Base-by-base conservation (phyloP, 768 basidiomycete species). In the Hygrophorus pudorinus region DNA sequence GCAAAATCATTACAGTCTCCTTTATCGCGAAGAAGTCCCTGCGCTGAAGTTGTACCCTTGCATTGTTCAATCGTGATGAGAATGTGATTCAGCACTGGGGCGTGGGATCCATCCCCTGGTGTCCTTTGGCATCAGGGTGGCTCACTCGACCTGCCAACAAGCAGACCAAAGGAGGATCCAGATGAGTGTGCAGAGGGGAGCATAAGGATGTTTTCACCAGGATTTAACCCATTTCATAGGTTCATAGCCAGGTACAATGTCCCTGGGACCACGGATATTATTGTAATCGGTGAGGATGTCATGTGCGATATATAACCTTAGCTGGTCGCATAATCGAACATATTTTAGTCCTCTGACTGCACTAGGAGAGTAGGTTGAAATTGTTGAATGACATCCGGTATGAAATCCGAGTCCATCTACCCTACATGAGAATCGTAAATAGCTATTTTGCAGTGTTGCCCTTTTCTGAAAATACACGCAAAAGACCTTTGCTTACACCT, bases 401-500 rank as follows among this genome's bases (percentile, higher is more conserved):
- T n/a, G n/a, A n/a, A n/a, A n/a, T n/a, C 7, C 24, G 24, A 24
- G 24, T 24, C 24, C 24, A 24, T 3, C n/a, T n/a, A 7, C 7
- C 24, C 24, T 24, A 24, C 24, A 24, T 24, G 24, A 3, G 7
- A 24, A 24, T 24, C n/a, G n/a, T n/a, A n/a, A n/a, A n/a, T n/a
- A n/a, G n/a, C 24, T 24, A 24, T 24, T 41, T 27, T 16, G 18
- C 24, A 38, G 6, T 7, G 7, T 24, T 24, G 7, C 24, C 24
- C 24, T 36, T 47, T 47, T 52, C 44, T 42, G 49, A 36, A 17
- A 51, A 59, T 27, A 56, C 32, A 3, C 51, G 51, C 14, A 59
- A 53, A 44, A 84, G 68, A 13, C 87, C 85, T 56, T 81, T 86
- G 21, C 76, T 79, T 33, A 80, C 65, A 20, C 85, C 85, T 44